Evolutionary conservation across 345 rosid genomes (phyloP).

Genomic region (Hypericum androsaemum): DNA sequence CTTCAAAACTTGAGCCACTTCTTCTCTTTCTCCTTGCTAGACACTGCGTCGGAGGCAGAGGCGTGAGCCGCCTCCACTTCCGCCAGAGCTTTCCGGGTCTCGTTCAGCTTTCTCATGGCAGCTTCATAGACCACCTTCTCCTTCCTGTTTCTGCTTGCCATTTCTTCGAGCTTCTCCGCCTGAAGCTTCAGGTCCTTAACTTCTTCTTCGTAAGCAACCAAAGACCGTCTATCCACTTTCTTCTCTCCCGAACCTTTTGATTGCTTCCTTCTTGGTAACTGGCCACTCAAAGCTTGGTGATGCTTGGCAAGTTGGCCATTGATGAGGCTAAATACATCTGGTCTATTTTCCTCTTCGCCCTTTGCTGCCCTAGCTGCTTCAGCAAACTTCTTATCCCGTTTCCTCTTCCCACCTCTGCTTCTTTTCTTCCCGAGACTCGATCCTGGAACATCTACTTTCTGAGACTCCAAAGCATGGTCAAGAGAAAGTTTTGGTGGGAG

Average conservation of each 20-base stretch:
- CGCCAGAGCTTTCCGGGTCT: slow-evolving; percentile 51
- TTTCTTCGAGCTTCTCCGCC: slow-evolving; percentile 61
- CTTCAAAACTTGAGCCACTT: no score
- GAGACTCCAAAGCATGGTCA: slow-evolving; percentile 57
- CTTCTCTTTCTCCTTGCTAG: slow-evolving; percentile 28
- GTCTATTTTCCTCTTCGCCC: slow-evolving; percentile 45
- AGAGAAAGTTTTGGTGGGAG: slow-evolving; percentile 78
- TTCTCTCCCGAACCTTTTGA: slow-evolving; percentile 39
- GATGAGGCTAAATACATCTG: slow-evolving; percentile 76
- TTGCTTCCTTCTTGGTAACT: slow-evolving; percentile 32
- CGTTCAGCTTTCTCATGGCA: slow-evolving; percentile 59
- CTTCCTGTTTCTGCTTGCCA: slow-evolving; percentile 66
- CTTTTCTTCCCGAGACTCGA: slow-evolving; percentile 44
- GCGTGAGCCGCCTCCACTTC: slow-evolving; percentile 61
- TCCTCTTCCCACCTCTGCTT: slow-evolving; percentile 90
- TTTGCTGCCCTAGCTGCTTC: slow-evolving; percentile 53
- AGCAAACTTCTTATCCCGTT: slow-evolving; percentile 76
- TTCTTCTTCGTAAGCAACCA: slow-evolving; percentile 72
- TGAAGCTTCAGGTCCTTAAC: slow-evolving; percentile 49
- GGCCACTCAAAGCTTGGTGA: slow-evolving; percentile 26
- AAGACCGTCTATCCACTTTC: slow-evolving; percentile 51
- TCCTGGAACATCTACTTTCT: slow-evolving; percentile 29
- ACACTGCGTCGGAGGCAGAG: slow-evolving; percentile 61
- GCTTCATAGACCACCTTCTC: slow-evolving; percentile 72
- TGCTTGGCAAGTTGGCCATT: slow-evolving; percentile 49